phyloP scores from a whole-genome alignment of 768 basidiomycete genomes.

The Strobilomyces confusus region DNA sequence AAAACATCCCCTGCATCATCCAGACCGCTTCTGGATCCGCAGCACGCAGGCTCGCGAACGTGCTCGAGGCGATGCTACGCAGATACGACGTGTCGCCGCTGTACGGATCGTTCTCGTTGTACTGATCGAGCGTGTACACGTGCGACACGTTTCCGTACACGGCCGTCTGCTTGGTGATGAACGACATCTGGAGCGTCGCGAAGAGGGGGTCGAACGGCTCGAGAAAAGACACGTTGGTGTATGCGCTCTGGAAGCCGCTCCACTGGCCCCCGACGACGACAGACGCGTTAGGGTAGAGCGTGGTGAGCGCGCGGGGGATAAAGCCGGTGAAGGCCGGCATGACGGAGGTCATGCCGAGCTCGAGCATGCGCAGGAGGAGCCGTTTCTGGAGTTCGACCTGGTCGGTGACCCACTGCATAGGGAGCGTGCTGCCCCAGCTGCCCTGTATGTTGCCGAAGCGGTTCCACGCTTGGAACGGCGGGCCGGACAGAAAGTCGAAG shows the following conservation, averaged over 20 bases:
- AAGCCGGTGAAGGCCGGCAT: slow-evolving; percentile 42
- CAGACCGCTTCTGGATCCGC: slow-evolving; percentile 39
- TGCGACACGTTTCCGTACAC: slow-evolving; percentile 38
- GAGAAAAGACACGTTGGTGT: slow-evolving; percentile 38
- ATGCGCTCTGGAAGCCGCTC: slow-evolving; percentile 30
- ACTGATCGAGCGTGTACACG: slow-evolving; percentile 43
- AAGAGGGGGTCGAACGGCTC: slow-evolving; percentile 40
- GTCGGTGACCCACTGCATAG: slow-evolving; percentile 36
- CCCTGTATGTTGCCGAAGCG: slow-evolving; percentile 42
- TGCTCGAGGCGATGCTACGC: slow-evolving; percentile 30
- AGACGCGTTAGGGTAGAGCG: slow-evolving; percentile 32
- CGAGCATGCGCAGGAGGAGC: slow-evolving; percentile 36
- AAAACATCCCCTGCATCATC: slow-evolving; percentile 44
- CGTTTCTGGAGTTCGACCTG: slow-evolving; percentile 36
- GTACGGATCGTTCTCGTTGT: slow-evolving; percentile 40
- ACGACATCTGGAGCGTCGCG: slow-evolving; percentile 32
- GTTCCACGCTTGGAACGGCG: slow-evolving; percentile 41
- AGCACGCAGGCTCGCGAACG: slow-evolving; percentile 34
- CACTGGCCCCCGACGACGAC: slow-evolving; percentile 35
- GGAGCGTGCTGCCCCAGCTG: slow-evolving; percentile 36
- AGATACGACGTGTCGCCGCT: slow-evolving; percentile 34
- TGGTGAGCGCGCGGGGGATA: slow-evolving; percentile 32
- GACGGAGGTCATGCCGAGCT: slow-evolving; percentile 41
- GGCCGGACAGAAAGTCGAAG: slow-evolving; percentile 33
- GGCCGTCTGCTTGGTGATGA: slow-evolving; percentile 36